Conservation (phyloP, 805 yeast species). For the Metschnikowia continentalis region DNA sequence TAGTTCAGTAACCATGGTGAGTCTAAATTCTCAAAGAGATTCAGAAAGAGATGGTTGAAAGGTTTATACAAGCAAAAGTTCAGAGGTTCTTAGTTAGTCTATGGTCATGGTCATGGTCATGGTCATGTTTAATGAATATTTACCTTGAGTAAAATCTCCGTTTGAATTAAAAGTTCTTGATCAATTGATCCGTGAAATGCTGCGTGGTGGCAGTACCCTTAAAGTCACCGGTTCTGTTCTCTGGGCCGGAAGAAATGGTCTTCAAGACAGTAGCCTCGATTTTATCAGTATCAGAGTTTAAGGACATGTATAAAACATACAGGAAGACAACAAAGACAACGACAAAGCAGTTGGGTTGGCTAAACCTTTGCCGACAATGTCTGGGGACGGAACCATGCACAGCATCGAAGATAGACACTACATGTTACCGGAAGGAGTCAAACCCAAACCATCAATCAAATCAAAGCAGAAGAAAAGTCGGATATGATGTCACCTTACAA, state of each 20-base stretch:
- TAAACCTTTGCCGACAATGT: conserved; percentile 96
- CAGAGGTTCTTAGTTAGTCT: neutral
- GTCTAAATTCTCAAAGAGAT: conserved; percentile 42
- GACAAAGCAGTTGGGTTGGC: conserved; percentile 98
- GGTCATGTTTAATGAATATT: conserved; percentile 12
- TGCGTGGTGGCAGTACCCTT: conserved; percentile 86
- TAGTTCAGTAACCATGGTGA: no score
- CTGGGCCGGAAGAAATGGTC: conserved; percentile 93
- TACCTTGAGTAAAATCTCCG: conserved; percentile 4
- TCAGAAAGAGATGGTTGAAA: conserved; percentile 2
- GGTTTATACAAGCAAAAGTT: neutral
- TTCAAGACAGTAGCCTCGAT: conserved; percentile 82
- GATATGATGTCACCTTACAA: conserved; percentile 99
- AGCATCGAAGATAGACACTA: conserved; percentile 98
- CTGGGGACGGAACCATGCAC: conserved; percentile 99
- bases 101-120: no score
- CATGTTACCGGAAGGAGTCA: conserved; percentile 99
- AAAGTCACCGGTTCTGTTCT: conserved; percentile 94
- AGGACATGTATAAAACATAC: conserved; percentile 98
- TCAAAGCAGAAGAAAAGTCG: conserved; percentile 90
- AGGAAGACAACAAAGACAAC: conserved; percentile 61
- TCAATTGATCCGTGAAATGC: conserved; percentile 90
- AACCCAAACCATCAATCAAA: conserved; percentile 91
- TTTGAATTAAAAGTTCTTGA: conserved; percentile 55
- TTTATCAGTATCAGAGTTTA: conserved; percentile 72